Evolutionary conservation across 169 alveolate genomes (phyloP).

Genomic region (Cryptosporidium ubiquitum): DNA sequence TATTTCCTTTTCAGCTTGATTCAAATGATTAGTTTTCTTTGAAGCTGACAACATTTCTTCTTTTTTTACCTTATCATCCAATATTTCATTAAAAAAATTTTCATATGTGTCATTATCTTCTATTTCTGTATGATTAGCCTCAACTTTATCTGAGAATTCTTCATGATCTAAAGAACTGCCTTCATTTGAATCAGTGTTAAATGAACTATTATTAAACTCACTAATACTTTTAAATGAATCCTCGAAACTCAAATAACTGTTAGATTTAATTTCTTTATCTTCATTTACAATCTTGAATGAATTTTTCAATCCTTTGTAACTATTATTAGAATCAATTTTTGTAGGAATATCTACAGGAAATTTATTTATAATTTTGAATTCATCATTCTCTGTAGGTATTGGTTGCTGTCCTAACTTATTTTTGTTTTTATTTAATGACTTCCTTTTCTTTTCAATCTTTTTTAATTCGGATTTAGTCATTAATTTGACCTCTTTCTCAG

Average conservation of each 20-base stretch:
- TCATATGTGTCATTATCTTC: slow-evolving; percentile 12
- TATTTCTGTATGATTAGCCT: neutral
- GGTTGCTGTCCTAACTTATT: neutral
- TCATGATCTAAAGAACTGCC: neutral
- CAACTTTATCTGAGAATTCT: neutral
- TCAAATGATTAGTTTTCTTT: neutral
- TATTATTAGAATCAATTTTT: slow-evolving; percentile 1
- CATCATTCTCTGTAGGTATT: neutral
- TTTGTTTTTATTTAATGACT: slow-evolving; percentile 5
- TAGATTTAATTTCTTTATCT: slow-evolving; percentile 4
- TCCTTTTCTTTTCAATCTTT: neutral
- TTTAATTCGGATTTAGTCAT: slow-evolving; percentile 9
- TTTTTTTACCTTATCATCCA: slow-evolving; percentile 6
- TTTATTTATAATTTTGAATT: neutral
- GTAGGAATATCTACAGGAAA: no score
- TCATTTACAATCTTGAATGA: neutral
- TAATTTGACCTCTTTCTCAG: neutral
- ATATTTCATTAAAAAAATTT: slow-evolving; percentile 37
- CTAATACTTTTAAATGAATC: slow-evolving; percentile 56
- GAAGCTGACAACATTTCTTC: neutral
- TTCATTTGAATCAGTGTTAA: neutral
- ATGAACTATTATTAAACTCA: slow-evolving; percentile 27
- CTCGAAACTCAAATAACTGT: slow-evolving; percentile 39
- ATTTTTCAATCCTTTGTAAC: neutral
- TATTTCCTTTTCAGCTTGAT: neutral